Evolutionary conservation across 148 eudicot genomes (phyloP).

Genomic region (Gaultheria prostrata): DNA sequence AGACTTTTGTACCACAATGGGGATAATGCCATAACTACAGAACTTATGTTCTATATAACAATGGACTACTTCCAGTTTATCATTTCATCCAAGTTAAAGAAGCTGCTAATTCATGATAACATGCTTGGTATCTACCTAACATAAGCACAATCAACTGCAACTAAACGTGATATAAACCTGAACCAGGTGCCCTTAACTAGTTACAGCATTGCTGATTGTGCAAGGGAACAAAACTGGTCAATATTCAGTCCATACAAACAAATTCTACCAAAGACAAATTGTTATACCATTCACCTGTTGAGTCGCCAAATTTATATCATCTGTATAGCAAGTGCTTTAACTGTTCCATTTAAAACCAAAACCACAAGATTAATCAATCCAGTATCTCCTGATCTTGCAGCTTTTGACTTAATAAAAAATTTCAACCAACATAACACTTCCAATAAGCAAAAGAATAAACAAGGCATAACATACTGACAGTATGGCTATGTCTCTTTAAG

Average conservation of each 20-base stretch:
- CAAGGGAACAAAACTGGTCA: not conserved
- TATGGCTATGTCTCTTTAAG: not conserved
- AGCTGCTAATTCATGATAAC: not conserved
- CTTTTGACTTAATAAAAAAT: not conserved
- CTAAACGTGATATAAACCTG: not conserved
- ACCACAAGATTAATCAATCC: not conserved
- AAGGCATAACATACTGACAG: not conserved
- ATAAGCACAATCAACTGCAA: not conserved
- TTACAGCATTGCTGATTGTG: not conserved
- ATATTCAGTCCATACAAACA: not conserved
- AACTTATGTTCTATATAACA: not conserved
- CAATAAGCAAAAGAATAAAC: not conserved
- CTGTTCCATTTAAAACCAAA: not conserved
- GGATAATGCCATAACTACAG: not conserved
- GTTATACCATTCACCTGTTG: not conserved
- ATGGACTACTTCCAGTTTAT: not conserved
- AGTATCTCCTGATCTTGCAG: conserved; percentile 1
- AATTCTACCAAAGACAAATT: not conserved
- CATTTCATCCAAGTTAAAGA: not conserved
- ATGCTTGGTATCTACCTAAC: not conserved
- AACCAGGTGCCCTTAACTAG: not conserved
- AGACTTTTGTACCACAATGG: not conserved
- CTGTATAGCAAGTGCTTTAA: not conserved
- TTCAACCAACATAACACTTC: not conserved
- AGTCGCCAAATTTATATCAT: not conserved